Evolutionary conservation across 1,139 yeast genomes (phyloP).

Genomic region (Entelexis paramagnoliae): DNA sequence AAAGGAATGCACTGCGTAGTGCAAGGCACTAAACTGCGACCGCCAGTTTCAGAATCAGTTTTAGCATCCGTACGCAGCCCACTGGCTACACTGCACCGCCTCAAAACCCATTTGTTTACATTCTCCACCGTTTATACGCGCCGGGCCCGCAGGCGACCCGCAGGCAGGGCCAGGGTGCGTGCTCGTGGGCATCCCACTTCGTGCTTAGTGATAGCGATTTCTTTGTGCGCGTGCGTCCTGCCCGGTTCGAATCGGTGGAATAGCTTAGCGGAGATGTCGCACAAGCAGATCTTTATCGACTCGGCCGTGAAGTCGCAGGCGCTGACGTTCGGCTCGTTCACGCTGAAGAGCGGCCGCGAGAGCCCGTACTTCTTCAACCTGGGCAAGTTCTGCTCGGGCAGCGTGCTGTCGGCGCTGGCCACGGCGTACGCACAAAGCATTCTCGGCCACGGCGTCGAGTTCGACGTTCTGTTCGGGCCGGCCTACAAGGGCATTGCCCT

Average conservation of each 20-base stretch:
- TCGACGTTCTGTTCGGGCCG: conserved; percentile 91
- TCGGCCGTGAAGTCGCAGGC: conserved; percentile 74
- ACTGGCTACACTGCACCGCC: too few relatives aligned
- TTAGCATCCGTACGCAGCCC: too few relatives aligned
- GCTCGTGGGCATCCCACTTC: not conserved
- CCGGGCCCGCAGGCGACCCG: too few relatives aligned
- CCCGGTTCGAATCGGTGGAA: not conserved
- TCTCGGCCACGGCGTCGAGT: conserved; percentile 65
- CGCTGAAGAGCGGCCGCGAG: conserved; percentile 79
- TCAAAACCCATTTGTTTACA: too few relatives aligned
- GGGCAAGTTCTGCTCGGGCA: conserved; percentile 79
- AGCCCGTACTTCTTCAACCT: conserved; percentile 97
- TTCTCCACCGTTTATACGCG: too few relatives aligned
- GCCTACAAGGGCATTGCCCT: conserved; percentile 97
- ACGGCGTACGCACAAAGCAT: conserved; percentile 83
- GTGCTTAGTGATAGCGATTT: not conserved
- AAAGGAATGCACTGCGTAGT: too few relatives aligned
- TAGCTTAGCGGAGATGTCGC: conserved; percentile 10
- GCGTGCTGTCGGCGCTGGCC: conserved; percentile 65
- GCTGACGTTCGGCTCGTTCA: conserved; percentile 75
- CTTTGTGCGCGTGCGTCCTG: too few relatives aligned
- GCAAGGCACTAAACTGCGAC: too few relatives aligned
- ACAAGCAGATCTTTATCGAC: conserved; percentile 89
- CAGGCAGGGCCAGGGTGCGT: too few relatives aligned
- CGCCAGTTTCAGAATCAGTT: too few relatives aligned